Conservation (phyloP, 2,329 filamentous ascomycete species). For the Colletotrichum tofieldiae region DNA sequence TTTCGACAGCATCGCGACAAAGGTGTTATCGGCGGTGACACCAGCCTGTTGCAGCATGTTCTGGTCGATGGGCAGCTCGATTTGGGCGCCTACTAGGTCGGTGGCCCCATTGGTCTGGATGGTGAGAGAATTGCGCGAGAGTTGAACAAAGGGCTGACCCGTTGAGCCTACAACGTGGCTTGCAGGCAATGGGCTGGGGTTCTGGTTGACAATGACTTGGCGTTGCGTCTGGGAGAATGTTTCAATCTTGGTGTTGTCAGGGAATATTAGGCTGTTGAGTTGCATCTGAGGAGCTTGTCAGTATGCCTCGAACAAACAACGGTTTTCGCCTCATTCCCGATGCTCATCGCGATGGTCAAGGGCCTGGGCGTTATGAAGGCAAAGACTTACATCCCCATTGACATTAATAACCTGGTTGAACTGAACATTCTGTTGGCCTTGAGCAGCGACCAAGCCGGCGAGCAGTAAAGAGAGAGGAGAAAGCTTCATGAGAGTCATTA, state of each 20-base stretch:
- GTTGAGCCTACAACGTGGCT: slow-evolving; percentile 46
- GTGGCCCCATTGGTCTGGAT: slow-evolving; percentile 46
- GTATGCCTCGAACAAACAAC: neutral
- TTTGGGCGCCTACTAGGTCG: slow-evolving; percentile 45
- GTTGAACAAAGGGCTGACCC: slow-evolving; percentile 45
- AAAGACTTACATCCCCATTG: slow-evolving; percentile 45
- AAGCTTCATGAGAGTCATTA: slow-evolving; percentile 44
- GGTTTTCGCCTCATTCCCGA: neutral
- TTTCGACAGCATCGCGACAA: slow-evolving; percentile 44
- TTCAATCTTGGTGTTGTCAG: slow-evolving; percentile 46
- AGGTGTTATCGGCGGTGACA: slow-evolving; percentile 45
- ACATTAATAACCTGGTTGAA: slow-evolving; percentile 46
- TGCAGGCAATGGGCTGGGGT: slow-evolving; percentile 44
- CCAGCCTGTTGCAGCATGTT: slow-evolving; percentile 42
- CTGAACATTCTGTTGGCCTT: slow-evolving; percentile 39
- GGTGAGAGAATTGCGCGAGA: slow-evolving; percentile 45
- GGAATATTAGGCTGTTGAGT: slow-evolving; percentile 44
- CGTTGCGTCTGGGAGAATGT: slow-evolving; percentile 46
- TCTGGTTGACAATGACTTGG: slow-evolving; percentile 46
- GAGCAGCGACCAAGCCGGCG: slow-evolving; percentile 40
- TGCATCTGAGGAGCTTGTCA: slow-evolving; percentile 42
- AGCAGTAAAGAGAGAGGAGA: slow-evolving; percentile 38
- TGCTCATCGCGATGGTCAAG: neutral
- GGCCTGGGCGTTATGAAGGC: too few relatives aligned
- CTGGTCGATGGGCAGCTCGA: slow-evolving; percentile 45